Base-by-base conservation (phyloP, 2,329 filamentous ascomycete species). In the Talaromyces marneffei region DNA sequence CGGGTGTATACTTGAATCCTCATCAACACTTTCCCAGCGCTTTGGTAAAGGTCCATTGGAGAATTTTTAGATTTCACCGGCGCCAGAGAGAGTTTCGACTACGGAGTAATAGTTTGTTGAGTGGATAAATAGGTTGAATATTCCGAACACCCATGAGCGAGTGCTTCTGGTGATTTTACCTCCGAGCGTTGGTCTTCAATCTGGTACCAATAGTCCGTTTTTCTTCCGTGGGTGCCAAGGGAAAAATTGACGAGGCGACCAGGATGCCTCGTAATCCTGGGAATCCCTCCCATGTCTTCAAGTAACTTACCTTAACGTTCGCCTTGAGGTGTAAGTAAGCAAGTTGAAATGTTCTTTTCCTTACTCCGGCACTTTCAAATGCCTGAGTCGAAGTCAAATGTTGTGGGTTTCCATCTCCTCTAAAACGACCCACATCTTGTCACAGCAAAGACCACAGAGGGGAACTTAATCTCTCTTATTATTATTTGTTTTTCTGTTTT, bases 91-190 rank as follows among this genome's bases (percentile, higher is more conserved):
- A 39, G 39, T 59, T 59, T 46, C 8, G 57, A 35, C 44, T 40
- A 52, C 57, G 57, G 57, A 59, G 57, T 59, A 50, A 59, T 59
- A 59, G 57, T 52, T 59, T 59, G 57, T 40, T 40, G 14, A 5
- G 39, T 20, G n/a, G 40, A 27, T 44, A 14, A 23, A 48, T 48
- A 33, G 29, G 56, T 37, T 59, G 31, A 59, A 50, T 52, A 40
- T 39, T 37, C 57, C 44, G 57, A 59, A 23, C 44, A 52, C 31
- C 56, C 56, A 39, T 56, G 23, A 40, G 25, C 25, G 23, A 40
- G 25, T n/a, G 12, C 48, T 52, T 14, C 29, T 23, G 35, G 27
- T 31, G 20, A 31, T 33, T 57, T 48, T 57, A 35, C 42, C 40
- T 42, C 55, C 29, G 55, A 48, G 25, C 18, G 40, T 33, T 33